These are phyloP conservation scores for Beauveria rudraprayagi DNA, from an alignment of 2,329 filamentous ascomycete genomes.

Conservation along the genomic window DNA sequence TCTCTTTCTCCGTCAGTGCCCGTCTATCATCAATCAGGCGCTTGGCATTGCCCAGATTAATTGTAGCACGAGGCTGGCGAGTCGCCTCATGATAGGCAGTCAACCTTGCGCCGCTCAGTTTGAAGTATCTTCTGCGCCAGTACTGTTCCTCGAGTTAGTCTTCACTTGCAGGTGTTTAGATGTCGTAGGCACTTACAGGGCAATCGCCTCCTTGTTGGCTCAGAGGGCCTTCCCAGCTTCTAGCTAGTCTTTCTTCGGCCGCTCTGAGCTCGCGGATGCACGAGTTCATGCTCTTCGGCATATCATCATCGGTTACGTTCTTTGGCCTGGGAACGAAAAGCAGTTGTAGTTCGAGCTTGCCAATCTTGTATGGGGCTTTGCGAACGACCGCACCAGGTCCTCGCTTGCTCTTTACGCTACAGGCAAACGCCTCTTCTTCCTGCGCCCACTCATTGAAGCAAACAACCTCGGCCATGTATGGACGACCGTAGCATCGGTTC, in stretches of 20 bases:
- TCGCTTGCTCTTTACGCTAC: constrained; percentile 92
- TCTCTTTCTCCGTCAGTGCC: constrained; percentile 75
- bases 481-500: constrained; percentile 76
- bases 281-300: constrained; percentile 99
- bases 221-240: constrained; percentile 78
- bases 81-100: constrained; percentile 96
- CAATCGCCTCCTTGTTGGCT: constrained; percentile 98
- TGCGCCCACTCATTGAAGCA: constrained; percentile 99
- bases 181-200: constrained; percentile 57
- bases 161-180: constrained; percentile 29
- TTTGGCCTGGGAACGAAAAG: constrained; percentile 91
- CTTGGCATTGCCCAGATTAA: constrained; percentile 88
- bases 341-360: constrained; percentile 87
- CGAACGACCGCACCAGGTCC: constrained; percentile 62
- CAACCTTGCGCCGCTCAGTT: constrained; percentile 79
- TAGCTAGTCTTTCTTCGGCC: constrained; percentile 70
- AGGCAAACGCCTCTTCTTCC: constrained; percentile 69
- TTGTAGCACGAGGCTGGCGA: constrained; percentile 88
- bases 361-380: constrained; percentile 90
- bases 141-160: constrained; percentile 48
- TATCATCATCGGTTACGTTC: constrained; percentile 80
- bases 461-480: constrained; percentile 78
- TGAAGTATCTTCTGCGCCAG: constrained; percentile 97
- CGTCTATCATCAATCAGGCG: constrained; percentile 90
- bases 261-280: constrained; percentile 90